A percentile compares a stretch with the other conserved stretches of the same genome.
Evolutionary conservation across 2,329 filamentous ascomycete genomes (phyloP).

Genomic region (Thelonectria discophora): DNA sequence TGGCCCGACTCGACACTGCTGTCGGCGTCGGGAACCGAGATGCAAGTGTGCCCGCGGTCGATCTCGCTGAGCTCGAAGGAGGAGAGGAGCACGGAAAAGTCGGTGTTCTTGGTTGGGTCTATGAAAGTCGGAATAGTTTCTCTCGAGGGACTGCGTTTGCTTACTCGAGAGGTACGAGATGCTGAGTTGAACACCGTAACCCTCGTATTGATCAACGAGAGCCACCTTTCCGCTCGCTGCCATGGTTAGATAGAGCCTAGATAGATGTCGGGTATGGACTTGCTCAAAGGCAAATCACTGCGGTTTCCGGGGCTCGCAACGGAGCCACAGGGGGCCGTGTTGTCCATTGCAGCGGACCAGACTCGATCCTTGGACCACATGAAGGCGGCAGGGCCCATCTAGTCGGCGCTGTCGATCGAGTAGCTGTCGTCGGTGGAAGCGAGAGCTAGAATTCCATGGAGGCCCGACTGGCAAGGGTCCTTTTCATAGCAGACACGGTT

Average conservation of each 20-base stretch:
- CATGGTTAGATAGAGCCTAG: background rate
- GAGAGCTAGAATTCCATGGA: background rate
- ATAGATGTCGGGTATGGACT: background rate
- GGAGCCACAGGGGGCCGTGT: conserved; percentile 16
- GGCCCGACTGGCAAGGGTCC: background rate
- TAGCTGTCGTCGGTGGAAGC: conserved; percentile 2
- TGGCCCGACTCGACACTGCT: conserved; percentile 43
- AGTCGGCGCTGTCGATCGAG: background rate
- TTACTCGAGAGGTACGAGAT: conserved; percentile 60
- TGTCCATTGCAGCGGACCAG: conserved; percentile 11
- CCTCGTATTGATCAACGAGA: conserved; percentile 62
- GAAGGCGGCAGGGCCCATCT: conserved; percentile 20
- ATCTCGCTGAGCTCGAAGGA: conserved; percentile 43
- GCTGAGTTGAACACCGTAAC: conserved; percentile 58
- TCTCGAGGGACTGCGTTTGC: conserved; percentile 15
- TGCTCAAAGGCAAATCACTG: conserved; percentile 16
- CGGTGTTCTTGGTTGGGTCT: conserved; percentile 45
- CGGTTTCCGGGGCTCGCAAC: conserved; percentile 7
- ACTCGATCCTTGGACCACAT: conserved; percentile 22
- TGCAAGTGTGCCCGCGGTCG: conserved; percentile 52
- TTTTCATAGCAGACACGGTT: background rate
- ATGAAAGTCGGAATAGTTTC: background rate
- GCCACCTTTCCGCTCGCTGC: conserved; percentile 46
- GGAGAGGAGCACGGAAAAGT: conserved; percentile 47
- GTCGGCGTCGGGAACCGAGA: conserved; percentile 44